Base-by-base conservation (phyloP, 805 yeast species). In the Candida patagonica region DNA sequence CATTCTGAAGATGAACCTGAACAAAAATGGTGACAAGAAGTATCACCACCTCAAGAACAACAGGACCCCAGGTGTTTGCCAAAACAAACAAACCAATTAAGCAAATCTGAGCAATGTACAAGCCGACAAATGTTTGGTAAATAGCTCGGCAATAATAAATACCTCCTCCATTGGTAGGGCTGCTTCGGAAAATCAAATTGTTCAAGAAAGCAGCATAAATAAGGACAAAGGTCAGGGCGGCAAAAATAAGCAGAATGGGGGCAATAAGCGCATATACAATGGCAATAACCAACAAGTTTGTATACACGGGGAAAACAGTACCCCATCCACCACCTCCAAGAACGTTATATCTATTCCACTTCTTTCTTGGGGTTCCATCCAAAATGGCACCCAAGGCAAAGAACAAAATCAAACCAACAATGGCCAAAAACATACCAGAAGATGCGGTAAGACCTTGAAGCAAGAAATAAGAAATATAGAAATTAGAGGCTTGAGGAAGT, bases 51-150 rank as follows among this genome's bases (percentile, higher is more conserved):
- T 82, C 84, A 40, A 89, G 62, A 2, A 79, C 83, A 47, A 87
- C 70, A 26, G 96, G 94, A 33, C 96, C 97, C 96, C 96, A 89
- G 30, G 94, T 81, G 67, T 85, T 85, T 45, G 94, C 87, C 41
- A 89, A 94, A 13, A 76, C 83, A 57, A 86, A 88, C 41, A 92
- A 61, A 41, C 96, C 96, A 40, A 92, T 57, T 47, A 92, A 52
- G 66, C 95, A 85, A 17, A 87, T 62, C 61, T 89, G 88, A 29
- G 95, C 95, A 33, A 89, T 59, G 59, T 89, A 89, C 32, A 92
- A 60, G 42, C 98, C 98, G 27, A 79, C 78, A 57, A 89, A 71
- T 1, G 94, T 80, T 63, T 89, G 96, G 66, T 77, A 82, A 38
- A 89, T 60, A 2, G 96, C 96, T 46, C 85, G 74, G 45, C 95